Evolutionary conservation across 148 eudicot genomes (phyloP), one percentile per base, ranked within the genome.

Genomic region (Nyssa sinensis): DNA sequence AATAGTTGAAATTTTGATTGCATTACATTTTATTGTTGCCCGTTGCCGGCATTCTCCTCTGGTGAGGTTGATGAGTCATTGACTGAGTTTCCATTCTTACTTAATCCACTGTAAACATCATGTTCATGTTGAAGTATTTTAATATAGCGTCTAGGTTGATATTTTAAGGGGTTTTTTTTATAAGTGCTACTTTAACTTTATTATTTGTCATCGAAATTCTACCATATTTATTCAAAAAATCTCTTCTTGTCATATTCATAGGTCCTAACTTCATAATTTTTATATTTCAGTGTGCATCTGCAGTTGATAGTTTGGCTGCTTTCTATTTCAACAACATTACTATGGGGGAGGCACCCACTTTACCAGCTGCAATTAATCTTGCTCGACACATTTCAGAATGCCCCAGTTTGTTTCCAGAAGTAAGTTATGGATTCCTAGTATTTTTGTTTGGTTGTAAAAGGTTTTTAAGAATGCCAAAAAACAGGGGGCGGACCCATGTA

Each of bases 281-380:
- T 28, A 31, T 28, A 62, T 72, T 64, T 70, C 91, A 95, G 98
- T 90, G 97, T 80, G 97, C 98, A 62, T 88, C 94, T 66, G 94
- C 98, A n/a, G 81, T 95, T 67, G 98, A 95, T 74, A 85, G 92
- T 80, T 79, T 95, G 84, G 98, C 96, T 69, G 79, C 96, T 70
- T 95, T 80, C 77, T 95, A 95, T 83, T 95, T 92, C 83, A 88
- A 92, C 80, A 88, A 92, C 87, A 85, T 95, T 73, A 95, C 96
- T 69, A 82, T 89, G 86, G 97, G 96, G 68, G 98, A 95, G 64
- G 91, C 89, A 41, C 90, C 96, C 72, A 82, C 90, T 49, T 83
- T 85, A 76, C 93, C 94, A 61, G 91, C 97, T 74, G 88, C 97
- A 63, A 75, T 88, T 81, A 92, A 83, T 76, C 91, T 95, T 75